Evolutionary conservation across 176 grass and related monocot genomes (phyloP).

Genomic region (Hordeum vulgare): MorexV3_pseudomolecules_assembly NC_058521.1:183040516-183041015

Average conservation of each 20-base stretch:
- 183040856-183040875: constrained; percentile 92
- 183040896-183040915: constrained; percentile 20
- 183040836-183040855: constrained; percentile 94
- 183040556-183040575: neutral
- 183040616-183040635: constrained; percentile 10
- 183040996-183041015: neutral
- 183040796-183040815: constrained; percentile 93
- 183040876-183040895: constrained; percentile 68
- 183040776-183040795: constrained; percentile 96
- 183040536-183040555: neutral
- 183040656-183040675: neutral
- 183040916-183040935: neutral
- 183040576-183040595: neutral
- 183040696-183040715: neutral
- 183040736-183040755: neutral
- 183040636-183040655: neutral
- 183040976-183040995: neutral
- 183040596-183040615: neutral
- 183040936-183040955: neutral
- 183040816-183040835: constrained; percentile 90
- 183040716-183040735: neutral
- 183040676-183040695: neutral
- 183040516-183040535: neutral
- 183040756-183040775: constrained; percentile 18
- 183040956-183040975: no score